phyloP scores from a whole-genome alignment of 768 basidiomycete genomes.

The Panellus pusillus region DNA sequence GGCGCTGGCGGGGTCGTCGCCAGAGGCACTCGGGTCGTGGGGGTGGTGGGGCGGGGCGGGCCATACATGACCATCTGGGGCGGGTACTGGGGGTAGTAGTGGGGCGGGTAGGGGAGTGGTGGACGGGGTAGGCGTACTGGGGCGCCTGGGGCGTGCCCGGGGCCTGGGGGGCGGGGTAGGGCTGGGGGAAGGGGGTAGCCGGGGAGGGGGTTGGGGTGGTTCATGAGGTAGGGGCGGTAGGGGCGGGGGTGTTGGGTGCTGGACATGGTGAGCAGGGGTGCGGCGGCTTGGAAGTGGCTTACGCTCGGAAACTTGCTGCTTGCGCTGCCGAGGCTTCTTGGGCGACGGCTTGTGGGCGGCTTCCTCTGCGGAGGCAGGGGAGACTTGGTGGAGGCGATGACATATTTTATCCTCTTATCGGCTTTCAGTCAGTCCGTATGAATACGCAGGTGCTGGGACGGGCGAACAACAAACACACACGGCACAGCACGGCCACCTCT shows the following conservation, averaged over 20 bases:
- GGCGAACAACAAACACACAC: not conserved
- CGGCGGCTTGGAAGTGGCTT: conserved; percentile 20
- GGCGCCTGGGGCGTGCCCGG: conserved; percentile 39
- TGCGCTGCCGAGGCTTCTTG: conserved; percentile 60
- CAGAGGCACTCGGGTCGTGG: conserved; percentile 35
- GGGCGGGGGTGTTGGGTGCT: conserved; percentile 21
- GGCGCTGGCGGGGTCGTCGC: conserved; percentile 36
- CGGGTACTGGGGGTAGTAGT: conserved; percentile 61
- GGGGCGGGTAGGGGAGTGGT: conserved; percentile 54
- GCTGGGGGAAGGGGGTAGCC: conserved; percentile 32
- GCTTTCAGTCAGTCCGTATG: not conserved
- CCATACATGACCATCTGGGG: conserved; percentile 75
- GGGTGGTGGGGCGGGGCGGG: conserved; percentile 38
- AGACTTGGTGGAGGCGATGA: conserved; percentile 32
- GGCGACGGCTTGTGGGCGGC: conserved; percentile 24
- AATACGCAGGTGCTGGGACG: too few species aligned
- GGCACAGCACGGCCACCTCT: not conserved
- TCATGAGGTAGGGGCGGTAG: conserved; percentile 60
- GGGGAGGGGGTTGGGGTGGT: conserved; percentile 30
- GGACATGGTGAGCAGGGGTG: too few species aligned
- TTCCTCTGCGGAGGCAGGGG: conserved; percentile 38
- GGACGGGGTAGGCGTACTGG: conserved; percentile 60
- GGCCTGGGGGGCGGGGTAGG: conserved; percentile 30
- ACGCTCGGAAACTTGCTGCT: conserved; percentile 35
- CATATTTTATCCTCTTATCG: not conserved